Percentiles rank a stretch among this genome's conserved stretches.
Evolutionary conservation across 129 eudicot genomes (phyloP).

Genomic region (Cynara cardunculus): DNA sequence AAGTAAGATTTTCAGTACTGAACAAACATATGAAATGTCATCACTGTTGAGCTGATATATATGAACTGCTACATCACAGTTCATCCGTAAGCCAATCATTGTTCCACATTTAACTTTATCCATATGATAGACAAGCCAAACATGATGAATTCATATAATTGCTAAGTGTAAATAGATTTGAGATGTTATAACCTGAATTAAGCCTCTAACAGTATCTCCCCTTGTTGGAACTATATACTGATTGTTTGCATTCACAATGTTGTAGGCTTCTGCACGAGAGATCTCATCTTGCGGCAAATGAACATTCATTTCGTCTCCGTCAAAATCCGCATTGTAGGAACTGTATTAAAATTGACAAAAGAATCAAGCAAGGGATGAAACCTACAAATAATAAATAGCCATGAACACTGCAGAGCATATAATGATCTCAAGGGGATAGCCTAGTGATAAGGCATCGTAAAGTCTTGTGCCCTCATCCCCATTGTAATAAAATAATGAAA

Average conservation of each 20-base stretch:
- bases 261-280: slow-evolving; percentile 97
- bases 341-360: slow-evolving; percentile 32
- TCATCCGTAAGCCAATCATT: no score
- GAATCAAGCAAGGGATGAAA: neutral
- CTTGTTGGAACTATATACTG: slow-evolving; percentile 96
- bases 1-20: no score
- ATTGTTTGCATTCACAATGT: slow-evolving; percentile 92
- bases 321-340: slow-evolving; percentile 98
- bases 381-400: neutral
- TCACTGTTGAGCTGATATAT: no score
- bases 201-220: slow-evolving; percentile 95
- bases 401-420: neutral
- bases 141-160: neutral
- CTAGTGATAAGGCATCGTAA: no score
- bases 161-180: neutral
- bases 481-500: neutral
- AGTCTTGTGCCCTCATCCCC: neutral
- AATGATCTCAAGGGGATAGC: neutral
- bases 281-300: slow-evolving; percentile 99
- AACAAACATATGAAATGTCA: no score
- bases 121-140: no score
- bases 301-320: slow-evolving; percentile 97
- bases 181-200: slow-evolving; percentile 67
- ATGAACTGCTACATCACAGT: no score
- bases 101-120: no score